A percentile compares a stretch with the other conserved stretches of the same genome.
Conservation (phyloP, 208 protist genomes). For the Endotrypanum monterogeii region DNA sequence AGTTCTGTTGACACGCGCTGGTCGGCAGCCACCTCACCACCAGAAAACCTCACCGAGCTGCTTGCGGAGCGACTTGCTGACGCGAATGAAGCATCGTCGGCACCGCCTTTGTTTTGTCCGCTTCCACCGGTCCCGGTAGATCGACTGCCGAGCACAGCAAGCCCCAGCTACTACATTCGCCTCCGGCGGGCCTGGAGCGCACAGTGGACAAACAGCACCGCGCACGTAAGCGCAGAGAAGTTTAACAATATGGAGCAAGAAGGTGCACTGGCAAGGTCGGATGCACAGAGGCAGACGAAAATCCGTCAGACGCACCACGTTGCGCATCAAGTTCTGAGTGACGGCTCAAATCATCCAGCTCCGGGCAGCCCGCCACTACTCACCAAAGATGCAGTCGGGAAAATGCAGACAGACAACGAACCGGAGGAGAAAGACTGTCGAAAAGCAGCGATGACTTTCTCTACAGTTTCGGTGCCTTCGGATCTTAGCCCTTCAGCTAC, state of each 20-base stretch:
- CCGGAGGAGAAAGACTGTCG: neutral
- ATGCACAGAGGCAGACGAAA: neutral
- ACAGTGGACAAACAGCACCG: neutral
- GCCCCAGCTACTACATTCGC: slow-evolving; percentile 30
- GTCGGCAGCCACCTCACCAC: slow-evolving; percentile 14
- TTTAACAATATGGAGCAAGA: neutral
- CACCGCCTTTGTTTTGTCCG: slow-evolving; percentile 13
- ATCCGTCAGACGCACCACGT: neutral
- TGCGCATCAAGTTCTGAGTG: neutral
- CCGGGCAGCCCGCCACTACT: neutral
- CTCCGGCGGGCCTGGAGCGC: neutral
- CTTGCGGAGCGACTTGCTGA: slow-evolving; percentile 10
- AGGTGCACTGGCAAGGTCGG: neutral
- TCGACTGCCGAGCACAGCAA: slow-evolving; percentile 27
- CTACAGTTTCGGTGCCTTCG: neutral
- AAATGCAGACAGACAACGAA: neutral
- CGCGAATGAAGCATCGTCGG: neutral
- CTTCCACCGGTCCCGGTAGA: slow-evolving; percentile 27
- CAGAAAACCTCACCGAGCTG: slow-evolving; percentile 11
- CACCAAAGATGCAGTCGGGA: neutral
- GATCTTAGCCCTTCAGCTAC: too few relatives aligned
- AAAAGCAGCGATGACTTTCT: neutral
- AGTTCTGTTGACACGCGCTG: neutral
- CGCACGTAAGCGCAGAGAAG: neutral
- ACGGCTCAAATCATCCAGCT: neutral